Conservation (phyloP, 2,329 filamentous ascomycete genomes). For the Penicillium sclerotiorum region DNA sequence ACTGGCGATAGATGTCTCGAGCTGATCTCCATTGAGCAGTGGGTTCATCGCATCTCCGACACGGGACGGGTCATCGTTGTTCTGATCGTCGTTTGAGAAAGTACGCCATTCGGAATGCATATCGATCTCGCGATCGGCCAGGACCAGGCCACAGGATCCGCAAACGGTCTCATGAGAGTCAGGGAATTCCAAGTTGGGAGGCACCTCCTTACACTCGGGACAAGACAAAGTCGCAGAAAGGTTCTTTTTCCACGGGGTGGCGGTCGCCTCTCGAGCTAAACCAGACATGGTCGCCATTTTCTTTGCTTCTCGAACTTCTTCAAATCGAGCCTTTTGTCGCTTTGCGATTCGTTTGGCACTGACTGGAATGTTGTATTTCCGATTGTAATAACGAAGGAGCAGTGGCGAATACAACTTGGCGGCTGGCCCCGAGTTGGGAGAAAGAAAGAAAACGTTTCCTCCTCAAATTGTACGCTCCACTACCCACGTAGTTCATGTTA, state of each 20-base stretch:
- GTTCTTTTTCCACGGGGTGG: constrained; percentile 72
- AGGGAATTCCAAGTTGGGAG: constrained; percentile 92
- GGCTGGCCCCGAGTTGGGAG: constrained; percentile 36
- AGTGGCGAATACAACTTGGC: constrained; percentile 73
- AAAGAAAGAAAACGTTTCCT: constrained; percentile 16
- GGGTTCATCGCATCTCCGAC: constrained; percentile 92
- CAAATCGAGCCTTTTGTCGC: constrained; percentile 42
- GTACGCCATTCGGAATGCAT: constrained; percentile 98
- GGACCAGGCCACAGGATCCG: constrained; percentile 84
- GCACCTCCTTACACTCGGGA: constrained; percentile 85
- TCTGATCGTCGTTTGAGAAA: constrained; percentile 97
- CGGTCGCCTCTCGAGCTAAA: constrained; percentile 40
- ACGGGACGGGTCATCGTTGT: constrained; percentile 95
- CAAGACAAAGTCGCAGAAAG: constrained; percentile 84
- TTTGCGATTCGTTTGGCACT: constrained; percentile 49
- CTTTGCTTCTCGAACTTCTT: constrained; percentile 25
- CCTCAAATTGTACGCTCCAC: constrained; percentile 29
- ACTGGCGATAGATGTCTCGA: constrained; percentile 85
- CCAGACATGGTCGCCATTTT: constrained; percentile 45
- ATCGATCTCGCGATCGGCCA: constrained; percentile 89
- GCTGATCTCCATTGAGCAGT: constrained; percentile 84
- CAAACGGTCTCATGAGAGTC: constrained; percentile 94
- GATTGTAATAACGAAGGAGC: constrained; percentile 62
- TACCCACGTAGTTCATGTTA: constrained; percentile 37
- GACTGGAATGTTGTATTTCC: constrained; percentile 49